These are phyloP conservation scores for Cicer chorassanicum DNA, from an alignment of 306 rosid genomes.

Conservation along the genomic window DNA sequence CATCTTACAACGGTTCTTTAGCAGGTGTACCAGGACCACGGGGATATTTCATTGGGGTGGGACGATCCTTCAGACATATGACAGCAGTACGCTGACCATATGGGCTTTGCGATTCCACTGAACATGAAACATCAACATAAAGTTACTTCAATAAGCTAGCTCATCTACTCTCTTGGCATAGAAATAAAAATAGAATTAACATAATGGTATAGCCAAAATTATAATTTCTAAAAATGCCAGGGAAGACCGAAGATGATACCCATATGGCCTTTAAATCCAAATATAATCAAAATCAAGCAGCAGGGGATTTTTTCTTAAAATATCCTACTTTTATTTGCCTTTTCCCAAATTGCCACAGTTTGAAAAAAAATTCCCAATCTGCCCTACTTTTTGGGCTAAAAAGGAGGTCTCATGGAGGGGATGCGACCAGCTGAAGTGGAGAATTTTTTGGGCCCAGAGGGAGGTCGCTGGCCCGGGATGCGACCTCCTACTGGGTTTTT, in stretches of 20 bases:
- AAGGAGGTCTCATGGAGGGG: too few relatives aligned
- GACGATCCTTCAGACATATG: conserved; percentile 64
- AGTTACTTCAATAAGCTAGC: conserved; percentile 39
- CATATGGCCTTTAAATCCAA: conserved; percentile 21
- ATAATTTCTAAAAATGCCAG: conserved; percentile 22
- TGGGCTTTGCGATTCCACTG: conserved; percentile 89
- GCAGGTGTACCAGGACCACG: conserved; percentile 85
- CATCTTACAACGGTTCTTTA: conserved; percentile 64
- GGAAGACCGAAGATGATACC: not conserved
- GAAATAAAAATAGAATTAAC: conserved; percentile 20
- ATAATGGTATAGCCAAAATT: conserved; percentile 9
- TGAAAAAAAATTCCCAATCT: too few relatives aligned
- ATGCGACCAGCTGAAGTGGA: too few relatives aligned
- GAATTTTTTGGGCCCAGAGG: too few relatives aligned
- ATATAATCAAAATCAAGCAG: conserved; percentile 5
- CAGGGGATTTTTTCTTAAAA: too few relatives aligned
- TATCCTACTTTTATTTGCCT: too few relatives aligned
- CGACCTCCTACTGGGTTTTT: too few relatives aligned
- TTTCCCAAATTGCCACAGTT: too few relatives aligned
- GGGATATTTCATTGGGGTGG: conserved; percentile 80
- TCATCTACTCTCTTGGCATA: conserved; percentile 27
- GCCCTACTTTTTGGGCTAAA: too few relatives aligned
- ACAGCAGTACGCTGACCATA: conserved; percentile 84
- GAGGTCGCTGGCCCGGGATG: too few relatives aligned
- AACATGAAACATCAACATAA: conserved; percentile 31